A percentile compares a stretch with the other conserved stretches of the same genome.
Evolutionary conservation across 257 asterid species (phyloP).

Genomic region (Solanum pennellii): DNA sequence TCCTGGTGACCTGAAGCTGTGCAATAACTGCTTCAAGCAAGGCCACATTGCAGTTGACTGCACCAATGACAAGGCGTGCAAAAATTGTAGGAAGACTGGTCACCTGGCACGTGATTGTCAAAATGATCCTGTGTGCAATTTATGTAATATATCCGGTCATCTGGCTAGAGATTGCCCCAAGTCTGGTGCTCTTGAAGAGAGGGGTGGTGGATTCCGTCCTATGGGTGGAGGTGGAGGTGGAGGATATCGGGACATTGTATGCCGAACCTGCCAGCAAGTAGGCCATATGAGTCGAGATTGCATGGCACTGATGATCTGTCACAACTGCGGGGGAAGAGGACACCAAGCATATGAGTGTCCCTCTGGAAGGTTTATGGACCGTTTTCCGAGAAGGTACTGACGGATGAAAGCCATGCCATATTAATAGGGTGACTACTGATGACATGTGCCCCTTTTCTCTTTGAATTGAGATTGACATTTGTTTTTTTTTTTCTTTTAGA

Average conservation of each 20-base stretch:
- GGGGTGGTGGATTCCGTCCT: constrained; percentile 33
- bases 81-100: constrained; percentile 52
- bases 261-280: constrained; percentile 73
- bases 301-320: constrained; percentile 50
- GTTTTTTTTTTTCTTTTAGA: not conserved
- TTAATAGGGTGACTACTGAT: not conserved
- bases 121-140: constrained; percentile 51
- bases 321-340: constrained; percentile 90
- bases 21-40: constrained; percentile 39
- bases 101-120: constrained; percentile 48
- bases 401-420: not conserved
- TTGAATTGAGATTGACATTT: not conserved
- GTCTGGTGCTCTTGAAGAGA: constrained; percentile 35
- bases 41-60: constrained; percentile 33
- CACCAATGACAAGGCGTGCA: constrained; percentile 52
- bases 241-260: constrained; percentile 45
- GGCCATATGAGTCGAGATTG: constrained; percentile 88
- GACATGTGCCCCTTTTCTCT: not conserved
- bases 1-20: constrained; percentile 36
- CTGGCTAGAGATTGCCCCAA: constrained; percentile 68
- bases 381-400: constrained; percentile 54
- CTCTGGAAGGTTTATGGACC: constrained; percentile 56
- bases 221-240: constrained; percentile 10
- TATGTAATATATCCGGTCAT: constrained; percentile 44
- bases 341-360: constrained; percentile 80